These are phyloP conservation scores for Dictyostelium purpureum DNA, from an alignment of 78 protist species.

Conservation along the genomic window DNA sequence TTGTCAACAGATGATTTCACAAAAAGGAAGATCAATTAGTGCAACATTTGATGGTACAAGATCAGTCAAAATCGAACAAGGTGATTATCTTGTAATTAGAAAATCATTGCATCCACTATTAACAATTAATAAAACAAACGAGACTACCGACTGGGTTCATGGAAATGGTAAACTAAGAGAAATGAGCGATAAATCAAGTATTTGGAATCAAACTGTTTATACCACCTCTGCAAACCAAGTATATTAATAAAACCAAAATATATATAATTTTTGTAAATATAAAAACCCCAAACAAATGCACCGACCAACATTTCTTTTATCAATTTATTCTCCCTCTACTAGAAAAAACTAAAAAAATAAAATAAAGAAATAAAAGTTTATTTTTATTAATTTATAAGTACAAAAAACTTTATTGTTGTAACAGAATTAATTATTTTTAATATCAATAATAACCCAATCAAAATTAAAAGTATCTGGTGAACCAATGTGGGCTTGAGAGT, in stretches of 20 bases:
- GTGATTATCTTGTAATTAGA: conserved; percentile 40
- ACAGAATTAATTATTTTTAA: neutral
- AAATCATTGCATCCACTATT: conserved; percentile 52
- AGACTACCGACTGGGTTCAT: conserved; percentile 75
- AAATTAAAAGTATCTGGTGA: conserved; percentile 43
- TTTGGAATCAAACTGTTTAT: conserved; percentile 54
- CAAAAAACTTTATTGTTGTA: too few relatives aligned
- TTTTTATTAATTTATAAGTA: too few relatives aligned
- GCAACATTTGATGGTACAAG: conserved; percentile 72
- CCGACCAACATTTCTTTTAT: too few relatives aligned
- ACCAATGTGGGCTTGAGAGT: conserved; percentile 5
- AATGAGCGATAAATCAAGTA: conserved; percentile 33
- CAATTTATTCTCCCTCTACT: too few relatives aligned
- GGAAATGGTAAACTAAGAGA: conserved; percentile 70
- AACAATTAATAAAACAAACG: conserved; percentile 52
- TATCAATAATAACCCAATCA: conserved; percentile 23
- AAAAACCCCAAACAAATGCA: too few relatives aligned
- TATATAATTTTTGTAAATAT: too few relatives aligned
- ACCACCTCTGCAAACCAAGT: conserved; percentile 50
- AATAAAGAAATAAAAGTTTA: too few relatives aligned
- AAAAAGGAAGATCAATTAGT: conserved; percentile 58
- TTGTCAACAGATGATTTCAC: conserved; percentile 38
- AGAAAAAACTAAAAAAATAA: too few relatives aligned
- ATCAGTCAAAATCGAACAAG: conserved; percentile 60
- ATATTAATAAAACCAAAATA: too few relatives aligned